Evolutionary conservation across 768 basidiomycete genomes (phyloP), one percentile per base, ranked within the genome.

Genomic region (Mycena floridula): DNA sequence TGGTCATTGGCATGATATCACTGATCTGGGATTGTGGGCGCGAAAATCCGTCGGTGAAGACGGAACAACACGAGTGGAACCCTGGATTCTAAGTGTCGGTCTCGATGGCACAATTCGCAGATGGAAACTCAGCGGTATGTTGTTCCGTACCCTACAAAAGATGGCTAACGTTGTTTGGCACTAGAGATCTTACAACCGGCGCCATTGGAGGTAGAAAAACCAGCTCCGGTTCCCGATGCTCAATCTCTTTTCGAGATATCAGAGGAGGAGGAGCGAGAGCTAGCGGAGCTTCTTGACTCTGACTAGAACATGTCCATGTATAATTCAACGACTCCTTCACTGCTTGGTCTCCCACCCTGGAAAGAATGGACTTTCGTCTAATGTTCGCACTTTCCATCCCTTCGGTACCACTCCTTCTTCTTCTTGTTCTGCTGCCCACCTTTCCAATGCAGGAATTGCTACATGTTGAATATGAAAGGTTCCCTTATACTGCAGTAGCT

Each of bases 1-100:
- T 52, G 93, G 79, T 5, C 95, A 97, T 57, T 90, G 85, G 79
- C 90, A 90, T 52, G 90, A 96, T 53, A 82, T 97, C 13, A 86
- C 79, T 4, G 79, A 76, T 4, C 63, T 98, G 42, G 73, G 74
- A 23, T 65, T 84, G 9, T 96, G 92, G 91, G 64, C 75, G 52
- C 73, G 81, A 23, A 67, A 60, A 43, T 66, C 65, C 6, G 58
- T 62, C 23, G 69, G 68, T 7, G 65, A 65, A 21, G 74, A 73
- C 49, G 70, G 69, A 7, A 62, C 56, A 43, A 71, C 67, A n/a
- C 69, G 67, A 50, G 58, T 77, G 11, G 88, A 90, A 53, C 79
- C 83, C 16, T 93, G 88, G 85, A 72, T 97, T 32, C 62, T 97
- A 27, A 92, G 83, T 47, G 74, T 82, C 0, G 84, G 91, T 57